These are phyloP conservation scores for Plasmodium cynomolgi DNA, from an alignment of 169 alveolate genomes.

Conservation along the genomic window DNA sequence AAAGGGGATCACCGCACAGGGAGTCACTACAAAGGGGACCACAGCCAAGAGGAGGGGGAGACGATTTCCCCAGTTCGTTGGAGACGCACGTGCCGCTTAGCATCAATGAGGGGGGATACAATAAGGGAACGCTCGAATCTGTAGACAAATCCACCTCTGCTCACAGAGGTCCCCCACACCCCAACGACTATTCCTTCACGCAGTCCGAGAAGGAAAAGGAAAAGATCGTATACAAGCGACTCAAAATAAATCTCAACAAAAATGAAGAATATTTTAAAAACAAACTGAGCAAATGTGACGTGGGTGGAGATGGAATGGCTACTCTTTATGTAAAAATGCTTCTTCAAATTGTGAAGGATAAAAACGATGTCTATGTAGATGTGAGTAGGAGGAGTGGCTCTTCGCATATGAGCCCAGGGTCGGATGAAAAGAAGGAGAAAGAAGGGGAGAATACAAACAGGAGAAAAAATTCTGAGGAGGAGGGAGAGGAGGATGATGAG, in stretches of 20 bases:
- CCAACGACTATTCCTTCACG: background rate
- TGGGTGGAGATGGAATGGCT: slow-evolving; percentile 2
- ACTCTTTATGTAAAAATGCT: slow-evolving; percentile 34
- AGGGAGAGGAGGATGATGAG: background rate
- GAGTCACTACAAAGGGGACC: background rate
- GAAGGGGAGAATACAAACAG: background rate
- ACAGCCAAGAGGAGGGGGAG: background rate
- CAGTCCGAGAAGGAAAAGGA: background rate
- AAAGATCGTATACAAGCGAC: slow-evolving; percentile 20
- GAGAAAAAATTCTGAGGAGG: background rate
- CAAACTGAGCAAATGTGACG: slow-evolving; percentile 40
- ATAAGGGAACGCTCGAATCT: background rate
- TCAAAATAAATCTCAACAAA: slow-evolving; percentile 48
- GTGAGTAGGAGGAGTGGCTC: slow-evolving; percentile 2
- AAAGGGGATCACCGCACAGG: background rate
- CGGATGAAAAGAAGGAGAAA: background rate
- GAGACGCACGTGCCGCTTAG: background rate
- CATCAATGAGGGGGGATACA: background rate
- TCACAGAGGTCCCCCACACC: background rate
- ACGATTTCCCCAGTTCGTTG: background rate
- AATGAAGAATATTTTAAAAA: slow-evolving; percentile 47
- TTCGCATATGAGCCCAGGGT: background rate
- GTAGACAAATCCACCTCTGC: no score
- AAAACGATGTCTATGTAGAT: slow-evolving; percentile 41
- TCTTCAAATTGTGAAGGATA: slow-evolving; percentile 49